These are phyloP conservation scores for Penicillium cataractarum DNA, from an alignment of 495 filamentous ascomycete genomes.

Conservation along the genomic window DNA sequence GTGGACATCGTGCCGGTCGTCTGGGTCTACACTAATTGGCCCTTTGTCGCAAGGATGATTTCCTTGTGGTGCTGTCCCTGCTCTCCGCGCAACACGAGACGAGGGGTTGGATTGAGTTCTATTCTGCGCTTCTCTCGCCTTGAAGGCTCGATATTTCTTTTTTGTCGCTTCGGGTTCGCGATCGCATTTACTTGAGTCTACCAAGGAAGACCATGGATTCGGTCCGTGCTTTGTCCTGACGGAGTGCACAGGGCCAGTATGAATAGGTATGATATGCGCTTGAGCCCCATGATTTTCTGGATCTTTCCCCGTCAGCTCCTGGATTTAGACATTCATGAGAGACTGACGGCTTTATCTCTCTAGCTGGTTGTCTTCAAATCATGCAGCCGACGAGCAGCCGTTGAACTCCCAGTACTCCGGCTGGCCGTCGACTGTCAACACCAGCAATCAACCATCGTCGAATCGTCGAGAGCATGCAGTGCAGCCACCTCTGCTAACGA, in stretches of 20 bases:
- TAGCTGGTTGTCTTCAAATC: slow-evolving; percentile 44
- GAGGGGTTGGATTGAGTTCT: slow-evolving; percentile 12
- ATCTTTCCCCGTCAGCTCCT: neutral
- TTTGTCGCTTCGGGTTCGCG: slow-evolving; percentile 19
- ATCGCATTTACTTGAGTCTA: slow-evolving; percentile 21
- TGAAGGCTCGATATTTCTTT: slow-evolving; percentile 16
- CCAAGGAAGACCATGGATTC: slow-evolving; percentile 37
- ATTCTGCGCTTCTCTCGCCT: neutral
- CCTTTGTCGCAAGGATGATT: slow-evolving; percentile 23
- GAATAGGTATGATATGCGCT: slow-evolving; percentile 42
- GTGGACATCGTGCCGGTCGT: slow-evolving; percentile 21
- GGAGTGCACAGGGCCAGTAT: slow-evolving; percentile 37
- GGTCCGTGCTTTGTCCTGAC: slow-evolving; percentile 32
- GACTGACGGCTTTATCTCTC: slow-evolving; percentile 28
- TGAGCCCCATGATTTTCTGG: slow-evolving; percentile 11
- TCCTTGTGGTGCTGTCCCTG: slow-evolving; percentile 22
- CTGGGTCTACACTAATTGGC: slow-evolving; percentile 28
- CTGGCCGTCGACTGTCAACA: slow-evolving; percentile 38
- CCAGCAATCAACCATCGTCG: slow-evolving; percentile 40
- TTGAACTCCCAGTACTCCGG: slow-evolving; percentile 35
- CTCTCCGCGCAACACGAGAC: slow-evolving; percentile 33
- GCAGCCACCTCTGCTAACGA: slow-evolving; percentile 62
- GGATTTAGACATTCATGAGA: neutral
- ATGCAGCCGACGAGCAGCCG: slow-evolving; percentile 46
- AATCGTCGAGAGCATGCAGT: slow-evolving; percentile 50